Base-by-base conservation (phyloP, 2,329 filamentous ascomycete genomes). In the Blastomyces parvus region DNA sequence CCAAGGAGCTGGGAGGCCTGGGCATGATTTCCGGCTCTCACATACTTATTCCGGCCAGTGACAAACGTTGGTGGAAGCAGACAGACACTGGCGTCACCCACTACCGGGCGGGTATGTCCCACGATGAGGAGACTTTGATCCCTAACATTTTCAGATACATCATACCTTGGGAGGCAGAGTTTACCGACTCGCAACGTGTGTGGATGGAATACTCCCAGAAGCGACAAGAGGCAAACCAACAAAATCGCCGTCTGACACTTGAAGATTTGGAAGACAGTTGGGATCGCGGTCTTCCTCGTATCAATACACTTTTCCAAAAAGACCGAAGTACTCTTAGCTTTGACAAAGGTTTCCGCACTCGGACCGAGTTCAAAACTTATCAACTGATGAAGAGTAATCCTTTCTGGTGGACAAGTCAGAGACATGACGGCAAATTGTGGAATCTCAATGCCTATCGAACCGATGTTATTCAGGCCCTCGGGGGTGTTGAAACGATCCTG, bases 141-240 rank as follows among this genome's bases (percentile, higher is more conserved):
- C 94, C 94, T 11, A 97, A 99, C 74, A 99, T 99, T 70, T 97
- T 97, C 86, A 87, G 94, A 65, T 99, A 99, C 78, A 97, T 99
- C 74, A 96, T 97, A 67, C 93, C 94, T 0, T 99, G 94, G 94
- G 94, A 99, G 75, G 90, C 93, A 0, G 94, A 99, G 74, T 99
- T 99, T 77, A 96, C 97, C 69, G 95, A 99, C 74, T 99, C 94
- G 3, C 95, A 99, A 75, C 88, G 95, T 69, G 94, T 99, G 1
- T 99, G 94, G 94, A 97, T 94, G 33, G 94, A 99, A 71, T 99
- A 99, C 73, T 97, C 93, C 0, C 94, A 99, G 78, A 99, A 99
- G 81, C 88, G 94, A 57, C 83, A 95, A 67, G 94, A 99, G 74
- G 95, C 94, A 25, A 96, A 97, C 72, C 93, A 97, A 70, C 94